Conservation (phyloP, 2,329 filamentous ascomycete species). For the Cladophialophora psammophila region DNA sequence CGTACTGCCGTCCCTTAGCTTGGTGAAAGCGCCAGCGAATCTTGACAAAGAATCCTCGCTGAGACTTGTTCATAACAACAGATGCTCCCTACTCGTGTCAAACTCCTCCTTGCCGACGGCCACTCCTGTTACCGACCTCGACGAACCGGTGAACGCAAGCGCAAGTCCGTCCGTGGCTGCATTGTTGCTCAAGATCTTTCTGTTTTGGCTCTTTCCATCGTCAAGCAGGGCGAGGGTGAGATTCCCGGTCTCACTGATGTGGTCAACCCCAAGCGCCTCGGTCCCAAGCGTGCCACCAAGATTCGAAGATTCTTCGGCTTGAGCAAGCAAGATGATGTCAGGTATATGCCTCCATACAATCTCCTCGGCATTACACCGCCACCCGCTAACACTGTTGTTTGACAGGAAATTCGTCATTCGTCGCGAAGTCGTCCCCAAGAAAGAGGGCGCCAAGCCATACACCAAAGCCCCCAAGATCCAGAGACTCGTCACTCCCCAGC, state of each 20-base stretch:
- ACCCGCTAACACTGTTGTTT: slow-evolving; percentile 56
- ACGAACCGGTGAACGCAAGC: slow-evolving; percentile 98
- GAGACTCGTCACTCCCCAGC: slow-evolving; percentile 98
- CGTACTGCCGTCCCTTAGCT: slow-evolving; percentile 44
- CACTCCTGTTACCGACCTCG: slow-evolving; percentile 99
- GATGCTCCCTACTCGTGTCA: slow-evolving; percentile 98
- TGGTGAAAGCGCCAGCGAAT: slow-evolving; percentile 41
- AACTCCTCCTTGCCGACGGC: slow-evolving; percentile 91
- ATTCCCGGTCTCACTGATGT: slow-evolving; percentile 96
- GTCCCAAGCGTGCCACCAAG: slow-evolving; percentile 99
- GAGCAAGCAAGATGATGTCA: slow-evolving; percentile 99
- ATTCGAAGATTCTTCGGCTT: slow-evolving; percentile 99
- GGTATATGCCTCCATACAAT: slow-evolving; percentile 60
- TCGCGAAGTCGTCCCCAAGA: slow-evolving; percentile 96
- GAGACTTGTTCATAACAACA: slow-evolving; percentile 41
- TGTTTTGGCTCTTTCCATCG: slow-evolving; percentile 90
- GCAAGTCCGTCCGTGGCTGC: slow-evolving; percentile 98
- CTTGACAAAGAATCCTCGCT: slow-evolving; percentile 31
- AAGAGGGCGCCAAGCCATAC: slow-evolving; percentile 96
- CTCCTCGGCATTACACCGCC: neutral
- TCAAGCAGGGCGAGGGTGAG: slow-evolving; percentile 97
- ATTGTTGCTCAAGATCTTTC: slow-evolving; percentile 96
- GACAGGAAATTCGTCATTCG: slow-evolving; percentile 99
- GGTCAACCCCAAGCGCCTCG: slow-evolving; percentile 98
- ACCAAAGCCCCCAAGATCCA: slow-evolving; percentile 99